These are phyloP conservation scores for Blastosporella zonata DNA, from an alignment of 1,284 basidiomycete species.

Conservation along the genomic window DNA sequence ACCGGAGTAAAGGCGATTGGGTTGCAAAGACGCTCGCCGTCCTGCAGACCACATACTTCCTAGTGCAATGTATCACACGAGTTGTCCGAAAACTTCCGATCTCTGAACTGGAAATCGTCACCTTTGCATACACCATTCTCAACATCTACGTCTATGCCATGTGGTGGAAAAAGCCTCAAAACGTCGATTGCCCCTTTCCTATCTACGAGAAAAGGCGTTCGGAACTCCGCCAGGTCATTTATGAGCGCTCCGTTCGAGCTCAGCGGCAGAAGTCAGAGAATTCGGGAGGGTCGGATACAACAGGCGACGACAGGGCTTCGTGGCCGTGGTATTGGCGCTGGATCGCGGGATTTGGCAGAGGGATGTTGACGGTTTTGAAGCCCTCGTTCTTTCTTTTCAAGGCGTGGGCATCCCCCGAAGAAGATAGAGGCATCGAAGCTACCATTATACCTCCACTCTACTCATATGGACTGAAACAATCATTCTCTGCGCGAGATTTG, in stretches of 20 bases:
- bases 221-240: not conserved
- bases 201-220: constrained; percentile 2
- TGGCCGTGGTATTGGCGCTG: not conserved
- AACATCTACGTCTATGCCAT: constrained; percentile 27
- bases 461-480: not conserved
- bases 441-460: not conserved
- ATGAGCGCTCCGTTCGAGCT: not conserved
- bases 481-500: not conserved
- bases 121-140: constrained; percentile 27
- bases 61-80: constrained; percentile 28
- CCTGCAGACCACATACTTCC: constrained; percentile 32
- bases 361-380: not conserved
- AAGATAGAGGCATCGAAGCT: not conserved
- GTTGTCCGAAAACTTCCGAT: constrained; percentile 20
- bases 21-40: constrained; percentile 32
- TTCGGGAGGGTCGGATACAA: not conserved
- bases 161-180: constrained; percentile 37
- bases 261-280: not conserved
- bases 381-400: not conserved
- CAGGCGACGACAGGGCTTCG: too few species aligned
- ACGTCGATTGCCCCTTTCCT: constrained; percentile 1
- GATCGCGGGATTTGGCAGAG: not conserved
- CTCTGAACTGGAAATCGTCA: constrained; percentile 33
- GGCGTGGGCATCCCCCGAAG: not conserved
- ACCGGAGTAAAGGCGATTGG: constrained; percentile 34